Conservation (phyloP, 768 basidiomycete genomes). For the Naganishia kalamii region DNA sequence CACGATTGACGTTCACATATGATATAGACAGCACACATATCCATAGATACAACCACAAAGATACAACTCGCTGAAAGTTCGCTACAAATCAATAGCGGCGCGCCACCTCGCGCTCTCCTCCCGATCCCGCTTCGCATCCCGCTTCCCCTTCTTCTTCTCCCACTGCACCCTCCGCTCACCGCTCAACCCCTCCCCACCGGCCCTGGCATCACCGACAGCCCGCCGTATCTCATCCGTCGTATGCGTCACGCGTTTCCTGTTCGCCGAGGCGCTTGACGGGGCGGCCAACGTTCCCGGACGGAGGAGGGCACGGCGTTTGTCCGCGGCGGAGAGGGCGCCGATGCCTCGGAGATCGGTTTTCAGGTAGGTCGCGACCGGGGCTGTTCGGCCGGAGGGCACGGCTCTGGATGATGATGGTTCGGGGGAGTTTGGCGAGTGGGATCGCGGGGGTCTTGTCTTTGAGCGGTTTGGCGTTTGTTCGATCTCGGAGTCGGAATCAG, state of each 20-base stretch:
- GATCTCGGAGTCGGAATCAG: neutral
- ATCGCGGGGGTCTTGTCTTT: neutral
- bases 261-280: neutral
- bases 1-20: no score
- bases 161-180: constrained; percentile 7
- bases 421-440: neutral
- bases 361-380: constrained; percentile 22
- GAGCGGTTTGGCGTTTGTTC: no score
- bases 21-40: no score
- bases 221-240: constrained; percentile 15
- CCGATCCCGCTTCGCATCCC: constrained; percentile 19
- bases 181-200: constrained; percentile 2
- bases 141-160: constrained; percentile 6
- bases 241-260: constrained; percentile 23
- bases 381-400: constrained; percentile 18
- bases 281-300: neutral
- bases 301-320: neutral
- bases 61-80: neutral
- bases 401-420: neutral
- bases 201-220: neutral
- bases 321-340: constrained; percentile 2
- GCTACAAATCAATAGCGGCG: constrained; percentile 10
- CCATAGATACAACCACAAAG: neutral
- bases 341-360: constrained; percentile 21
- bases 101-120: constrained; percentile 20